phyloP scores from a whole-genome alignment of 2,329 filamentous ascomycete genomes.

The Fusarium sp. region DNA sequence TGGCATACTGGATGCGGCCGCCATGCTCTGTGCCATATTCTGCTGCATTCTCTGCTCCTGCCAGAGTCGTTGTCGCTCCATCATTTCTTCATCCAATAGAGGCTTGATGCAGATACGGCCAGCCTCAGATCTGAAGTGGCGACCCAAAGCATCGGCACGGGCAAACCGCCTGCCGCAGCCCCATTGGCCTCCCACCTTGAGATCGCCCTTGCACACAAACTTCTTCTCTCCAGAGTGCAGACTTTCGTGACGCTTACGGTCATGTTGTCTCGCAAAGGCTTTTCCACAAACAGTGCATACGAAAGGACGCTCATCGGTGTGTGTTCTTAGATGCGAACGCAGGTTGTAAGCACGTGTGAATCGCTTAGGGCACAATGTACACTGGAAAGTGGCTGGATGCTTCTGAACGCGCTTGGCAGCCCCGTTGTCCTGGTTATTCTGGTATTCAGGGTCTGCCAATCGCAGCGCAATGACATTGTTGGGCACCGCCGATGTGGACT shows the following conservation, averaged over 20 bases:
- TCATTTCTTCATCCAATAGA: slow-evolving; percentile 92
- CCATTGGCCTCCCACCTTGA: slow-evolving; percentile 87
- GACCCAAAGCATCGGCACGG: slow-evolving; percentile 90
- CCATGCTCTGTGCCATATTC: slow-evolving; percentile 71
- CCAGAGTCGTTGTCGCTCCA: slow-evolving; percentile 80
- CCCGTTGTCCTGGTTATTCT: slow-evolving; percentile 70
- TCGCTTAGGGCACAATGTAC: slow-evolving; percentile 89
- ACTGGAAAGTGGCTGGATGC: slow-evolving; percentile 97
- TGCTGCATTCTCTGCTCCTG: slow-evolving; percentile 77
- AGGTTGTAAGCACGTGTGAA: slow-evolving; percentile 98
- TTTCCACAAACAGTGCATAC: slow-evolving; percentile 98
- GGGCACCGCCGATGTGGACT: slow-evolving; percentile 71
- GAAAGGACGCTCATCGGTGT: slow-evolving; percentile 96
- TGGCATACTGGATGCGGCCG: slow-evolving; percentile 63
- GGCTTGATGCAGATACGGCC: slow-evolving; percentile 97
- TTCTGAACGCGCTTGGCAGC: slow-evolving; percentile 89
- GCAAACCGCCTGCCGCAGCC: slow-evolving; percentile 94
- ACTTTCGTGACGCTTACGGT: slow-evolving; percentile 96
- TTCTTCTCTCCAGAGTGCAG: slow-evolving; percentile 98
- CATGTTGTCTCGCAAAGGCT: slow-evolving; percentile 96
- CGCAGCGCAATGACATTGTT: slow-evolving; percentile 83
- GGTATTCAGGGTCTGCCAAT: slow-evolving; percentile 87
- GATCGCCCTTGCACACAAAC: slow-evolving; percentile 93
- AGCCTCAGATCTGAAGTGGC: slow-evolving; percentile 95
- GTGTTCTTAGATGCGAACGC: slow-evolving; percentile 92